Base-by-base conservation (phyloP, 202 grass and related monocot species). In the Dendrocalamus latiflorus region DNA sequence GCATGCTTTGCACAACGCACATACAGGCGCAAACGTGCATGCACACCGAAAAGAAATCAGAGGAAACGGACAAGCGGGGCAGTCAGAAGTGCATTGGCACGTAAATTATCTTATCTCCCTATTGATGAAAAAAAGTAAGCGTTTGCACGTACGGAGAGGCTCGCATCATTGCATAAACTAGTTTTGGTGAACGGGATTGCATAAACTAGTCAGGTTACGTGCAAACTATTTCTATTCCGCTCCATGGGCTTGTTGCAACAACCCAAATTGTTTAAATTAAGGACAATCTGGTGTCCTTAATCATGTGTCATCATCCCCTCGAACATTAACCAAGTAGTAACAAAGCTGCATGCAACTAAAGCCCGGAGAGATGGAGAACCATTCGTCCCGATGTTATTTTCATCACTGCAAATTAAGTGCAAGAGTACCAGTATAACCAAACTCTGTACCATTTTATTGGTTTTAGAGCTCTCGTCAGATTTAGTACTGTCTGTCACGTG, bases 251-350 rank as follows among this genome's bases (percentile, higher is more conserved):
- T 85, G 70, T 81, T 61, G 83, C 88, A 86, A 86, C 88, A 39
- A 86, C 84, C 50, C 12, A 33, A 44, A 10, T 64, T 50, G 61
- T 55, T 75, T 76, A 9, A 30, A 21, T 72, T 48, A 83, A 78
- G 37, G 36, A 69, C 88, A 72, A 86, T 86, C 71, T 83, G 78
- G 67, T 83, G 79, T 79, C 50, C 61, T 65, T 90, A 90, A 86
- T 90, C 68, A 89, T 86, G 67, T 79, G 5, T 78, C 73, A 86
- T 78, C 60, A 26, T 69, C 38, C 8, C 21, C 26, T 39, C 9
- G 17, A 14, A 13, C n/a, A 41, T 17, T 10, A 41, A 45, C 60
- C 30, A 9, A 67, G 51, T 12, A 47, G 26, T 18, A 24, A 58
- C 24, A 70, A 70, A 70, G 47, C 45, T 50, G 26, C 69, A 30